Base-by-base conservation (phyloP, 805 yeast genomes). In the Cyberlindnera suaveolens region DNA sequence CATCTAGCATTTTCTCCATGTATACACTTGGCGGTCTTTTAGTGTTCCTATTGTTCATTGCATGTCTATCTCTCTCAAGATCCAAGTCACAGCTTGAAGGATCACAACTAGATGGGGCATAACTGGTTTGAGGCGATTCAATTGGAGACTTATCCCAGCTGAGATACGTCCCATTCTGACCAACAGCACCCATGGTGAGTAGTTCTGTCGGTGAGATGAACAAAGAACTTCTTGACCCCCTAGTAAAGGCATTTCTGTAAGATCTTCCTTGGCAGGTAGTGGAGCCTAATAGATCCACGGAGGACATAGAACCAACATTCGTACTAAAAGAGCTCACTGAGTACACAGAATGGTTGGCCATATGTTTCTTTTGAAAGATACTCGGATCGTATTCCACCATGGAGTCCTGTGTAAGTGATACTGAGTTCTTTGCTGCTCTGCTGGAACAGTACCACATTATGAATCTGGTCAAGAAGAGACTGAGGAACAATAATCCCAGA, bases 191-290 rank as follows among this genome's bases (percentile, higher is more conserved):
- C 42, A 37, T 15, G 8, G 57, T 59, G 34, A 71, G 49, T 43
- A 72, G 63, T 46, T 67, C 67, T 4, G 77, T 74, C 3, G 82
- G 82, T 20, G 79, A 74, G 16, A 76, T 64, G 45, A 73, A 74
- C 72, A 76, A 63, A 5, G 79, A 73, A 10, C 62, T 60, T 46
- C 78, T 55, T 17, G 64, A 58, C 3, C 54, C 54, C 44, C 43
- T 49, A 37, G 46, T 36, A 5, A 53, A 27, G 1, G 63, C 58
- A 26, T 46, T 51, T 48, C 57, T 50, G 38, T 52, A 58, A 8
- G 53, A 43, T 51, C 57, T 48, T 5, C 63, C 61, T 20, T 47
- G 50, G 49, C 10, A n/a, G 9, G 18, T 10, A 33, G 2, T 14
- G 49, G 17, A 2, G 18, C 37, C 20, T 14, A n/a, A n/a, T 6